Conservation (phyloP, 139 green algal genomes). For the Deuterostichococcus epilithicus region DNA sequence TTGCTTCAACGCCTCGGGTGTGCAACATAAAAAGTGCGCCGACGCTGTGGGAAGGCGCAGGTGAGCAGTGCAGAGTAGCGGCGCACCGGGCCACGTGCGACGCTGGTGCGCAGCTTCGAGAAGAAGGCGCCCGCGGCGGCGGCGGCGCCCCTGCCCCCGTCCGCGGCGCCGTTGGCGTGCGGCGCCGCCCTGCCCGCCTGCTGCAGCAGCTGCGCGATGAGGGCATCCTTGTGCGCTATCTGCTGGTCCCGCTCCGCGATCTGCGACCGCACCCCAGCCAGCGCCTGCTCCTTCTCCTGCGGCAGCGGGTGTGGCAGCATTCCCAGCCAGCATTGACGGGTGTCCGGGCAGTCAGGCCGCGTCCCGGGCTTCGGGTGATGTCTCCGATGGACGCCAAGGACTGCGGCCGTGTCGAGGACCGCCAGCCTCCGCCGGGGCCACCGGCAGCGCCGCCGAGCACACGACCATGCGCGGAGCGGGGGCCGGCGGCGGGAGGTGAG, state of each 20-base stretch:
- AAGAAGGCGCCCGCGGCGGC: neutral
- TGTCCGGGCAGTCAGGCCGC: neutral
- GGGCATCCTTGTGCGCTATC: slow-evolving; percentile 1
- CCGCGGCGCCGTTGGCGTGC: neutral
- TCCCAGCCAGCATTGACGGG: neutral
- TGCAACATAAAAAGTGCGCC: no score
- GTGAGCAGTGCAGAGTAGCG: no score
- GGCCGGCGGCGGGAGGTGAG: no score
- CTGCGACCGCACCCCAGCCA: neutral
- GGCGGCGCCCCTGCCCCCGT: neutral
- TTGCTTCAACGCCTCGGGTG: no score
- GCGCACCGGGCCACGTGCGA: neutral
- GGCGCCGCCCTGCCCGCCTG: neutral
- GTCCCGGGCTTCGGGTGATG: neutral
- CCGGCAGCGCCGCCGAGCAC: no score
- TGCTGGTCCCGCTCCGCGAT: neutral
- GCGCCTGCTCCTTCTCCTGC: neutral
- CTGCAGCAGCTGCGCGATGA: slow-evolving; percentile 1
- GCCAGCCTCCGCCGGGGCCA: no score
- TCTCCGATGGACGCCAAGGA: no score
- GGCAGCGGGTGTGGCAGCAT: neutral
- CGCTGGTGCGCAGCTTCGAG: neutral
- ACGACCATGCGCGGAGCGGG: no score
- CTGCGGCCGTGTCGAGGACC: no score
- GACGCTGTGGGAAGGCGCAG: no score